Evolutionary conservation across 2,329 filamentous ascomycete genomes (phyloP), one percentile per base, ranked within the genome.

Genomic region (Cercospora brassicicola): DNA sequence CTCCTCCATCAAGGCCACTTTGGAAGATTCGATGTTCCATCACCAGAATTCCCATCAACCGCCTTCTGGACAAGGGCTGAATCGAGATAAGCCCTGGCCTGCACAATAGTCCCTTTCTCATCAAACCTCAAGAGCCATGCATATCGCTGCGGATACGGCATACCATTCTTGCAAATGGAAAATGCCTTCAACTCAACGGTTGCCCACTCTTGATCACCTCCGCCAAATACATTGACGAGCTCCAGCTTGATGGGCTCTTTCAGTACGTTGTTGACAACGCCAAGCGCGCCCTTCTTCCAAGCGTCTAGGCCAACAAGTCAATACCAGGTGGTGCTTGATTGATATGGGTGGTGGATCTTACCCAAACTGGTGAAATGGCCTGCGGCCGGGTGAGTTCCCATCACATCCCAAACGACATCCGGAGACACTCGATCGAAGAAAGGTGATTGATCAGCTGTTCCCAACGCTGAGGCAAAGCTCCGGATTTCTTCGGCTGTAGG

Each of bases 101-200:
- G 70, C 18, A 76, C 73, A 23, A 77, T 74, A 1, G 42, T 76
- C 2, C 74, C 74, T 5, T 30, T 53, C 26, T 75, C 66, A 42
- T 77, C 72, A 56, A 76, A 77, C 0, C 71, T 65, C 63, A 76
- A 61, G 15, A 73, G 64, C 74, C 75, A 77, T 1, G 73, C 71
- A 66, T 77, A 77, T 6, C 72, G 66, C 62, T 76, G 73, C 13
- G 67, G 69, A 65, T 76, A 76, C 11, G 63, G 57, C 73, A 73
- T 73, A 73, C 75, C 75, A 63, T 76, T 76, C 72, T 73, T 73
- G 69, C 74, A 76, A 3, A 70, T 66, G n/a, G n/a, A n/a, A n/a
- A n/a, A n/a, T n/a, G 75, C 74, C 36, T 72, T 72, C n/a, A 76
- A 65, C 66, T 77, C 75, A 4, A 75, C 62, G 0, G 70, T 66